Evolutionary conservation across 129 eudicot species (phyloP), one percentile per base, ranked within the genome.

Genomic region (Pulicaria dysenterica): DNA sequence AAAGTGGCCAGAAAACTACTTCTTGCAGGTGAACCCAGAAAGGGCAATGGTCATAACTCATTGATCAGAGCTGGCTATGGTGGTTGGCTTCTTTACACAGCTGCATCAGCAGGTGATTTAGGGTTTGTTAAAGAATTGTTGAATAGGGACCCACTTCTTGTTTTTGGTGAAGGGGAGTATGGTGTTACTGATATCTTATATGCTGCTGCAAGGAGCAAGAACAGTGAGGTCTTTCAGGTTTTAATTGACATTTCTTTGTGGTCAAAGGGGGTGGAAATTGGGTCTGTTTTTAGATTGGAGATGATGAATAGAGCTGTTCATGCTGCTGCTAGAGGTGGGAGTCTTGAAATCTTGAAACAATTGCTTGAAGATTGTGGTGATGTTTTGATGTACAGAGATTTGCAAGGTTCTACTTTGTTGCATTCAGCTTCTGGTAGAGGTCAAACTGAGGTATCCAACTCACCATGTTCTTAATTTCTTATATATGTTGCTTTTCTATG

Each of bases 11-110:
- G 57, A 49, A 80, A 80, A 12, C 81, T 93, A 7, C 81, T 89
- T 38, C 80, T 82, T 13, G 96, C 77, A 65, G 79, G 91, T 58
- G 95, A 92, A 46, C 64, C 77, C 43, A 81, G 68, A 59, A 80
- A 72, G 40, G 79, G 83, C 13, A 80, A 82, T 56, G 88, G 86
- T 10, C 82, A 80, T 39, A 92, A 89, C 42, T 85, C 90, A 3
- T 75, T 93, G 16, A 82, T 93, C 41, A 74, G 95, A 58, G 96
- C 98, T 53, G 96, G 98, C 12, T 89, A 93, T 81, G 96, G 98
- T 17, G 98, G 96, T 41, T 93, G 98, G 98, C 90, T 93, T 47
- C 82, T 93, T 3, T 93, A 93, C 80, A 89, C 96, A 63, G 98
- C 98, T 44, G 96, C 95, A 41, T 83, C 98, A 42, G 98, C 98